Evolutionary conservation across 2,329 filamentous ascomycete species (phyloP).

Genomic region (Septoria linicola): DNA sequence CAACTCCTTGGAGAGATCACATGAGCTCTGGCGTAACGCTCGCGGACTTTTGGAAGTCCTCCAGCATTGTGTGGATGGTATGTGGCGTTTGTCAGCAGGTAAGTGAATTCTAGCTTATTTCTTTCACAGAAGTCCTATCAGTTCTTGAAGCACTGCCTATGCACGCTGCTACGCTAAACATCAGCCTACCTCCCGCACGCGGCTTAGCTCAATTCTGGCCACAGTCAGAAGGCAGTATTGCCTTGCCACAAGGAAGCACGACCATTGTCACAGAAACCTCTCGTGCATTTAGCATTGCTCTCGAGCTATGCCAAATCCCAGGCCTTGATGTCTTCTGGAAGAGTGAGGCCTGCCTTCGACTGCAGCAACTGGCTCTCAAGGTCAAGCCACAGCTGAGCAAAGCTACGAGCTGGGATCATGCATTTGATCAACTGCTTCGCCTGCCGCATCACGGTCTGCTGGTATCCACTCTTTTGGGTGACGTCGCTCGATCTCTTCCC

Average conservation of each 20-base stretch:
- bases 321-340: constrained; percentile 26
- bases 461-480: constrained; percentile 18
- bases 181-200: constrained; percentile 43
- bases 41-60: constrained; percentile 39
- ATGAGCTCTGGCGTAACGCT: constrained; percentile 40
- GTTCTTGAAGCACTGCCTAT: constrained; percentile 40
- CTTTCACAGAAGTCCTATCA: constrained; percentile 45
- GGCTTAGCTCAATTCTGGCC: constrained; percentile 42
- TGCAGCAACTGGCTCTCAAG: constrained; percentile 19
- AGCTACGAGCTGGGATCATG: constrained; percentile 24
- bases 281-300: constrained; percentile 32
- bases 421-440: constrained; percentile 21
- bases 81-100: constrained; percentile 22
- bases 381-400: constrained; percentile 22
- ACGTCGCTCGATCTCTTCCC: constrained; percentile 5
- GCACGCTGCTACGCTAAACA: constrained; percentile 26
- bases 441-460: constrained; percentile 16
- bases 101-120: constrained; percentile 30
- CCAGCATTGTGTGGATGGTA: constrained; percentile 45
- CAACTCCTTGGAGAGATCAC: constrained; percentile 38
- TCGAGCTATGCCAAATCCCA: constrained; percentile 26
- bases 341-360: constrained; percentile 24
- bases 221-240: constrained; percentile 42
- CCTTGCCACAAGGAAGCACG: constrained; percentile 44
- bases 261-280: constrained; percentile 21